phyloP scores from a whole-genome alignment of 257 asterid genomes.

The Knoxia roxburghii region DNA sequence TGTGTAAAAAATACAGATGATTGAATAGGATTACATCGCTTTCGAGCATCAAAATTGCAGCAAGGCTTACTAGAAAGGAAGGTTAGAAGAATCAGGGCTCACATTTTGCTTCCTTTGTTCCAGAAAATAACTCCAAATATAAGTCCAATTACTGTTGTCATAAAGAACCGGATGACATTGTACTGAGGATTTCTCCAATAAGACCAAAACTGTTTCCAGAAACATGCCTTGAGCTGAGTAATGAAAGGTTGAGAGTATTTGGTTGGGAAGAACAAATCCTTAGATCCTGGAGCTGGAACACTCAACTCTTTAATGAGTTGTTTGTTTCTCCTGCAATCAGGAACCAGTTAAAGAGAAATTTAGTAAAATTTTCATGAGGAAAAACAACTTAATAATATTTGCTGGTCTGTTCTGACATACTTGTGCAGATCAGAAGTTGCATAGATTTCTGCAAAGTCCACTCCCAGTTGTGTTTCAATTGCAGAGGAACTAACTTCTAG shows the following conservation, averaged over 20 bases:
- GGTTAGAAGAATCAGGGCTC: not conserved
- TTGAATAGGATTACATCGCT: not conserved
- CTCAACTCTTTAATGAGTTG: conserved; percentile 13
- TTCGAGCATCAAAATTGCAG: not conserved
- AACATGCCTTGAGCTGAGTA: conserved; percentile 11
- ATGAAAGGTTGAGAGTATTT: conserved; percentile 16
- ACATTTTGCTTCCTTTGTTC: conserved; percentile 18
- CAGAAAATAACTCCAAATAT: conserved; percentile 17
- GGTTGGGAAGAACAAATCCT: conserved; percentile 16
- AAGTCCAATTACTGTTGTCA: conserved; percentile 13
- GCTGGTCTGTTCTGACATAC: conserved; percentile 26
- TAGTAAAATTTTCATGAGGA: not conserved
- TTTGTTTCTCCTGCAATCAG: conserved; percentile 12
- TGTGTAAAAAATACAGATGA: not conserved
- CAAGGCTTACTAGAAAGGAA: not conserved
- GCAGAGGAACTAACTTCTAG: conserved; percentile 61
- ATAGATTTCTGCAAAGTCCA: conserved; percentile 66
- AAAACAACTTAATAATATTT: not conserved
- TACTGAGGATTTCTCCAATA: conserved; percentile 23
- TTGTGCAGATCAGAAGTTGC: conserved; percentile 58
- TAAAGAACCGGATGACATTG: conserved; percentile 16
- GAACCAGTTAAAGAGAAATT: not conserved
- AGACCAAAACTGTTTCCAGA: conserved; percentile 18
- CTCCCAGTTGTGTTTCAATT: conserved; percentile 53
- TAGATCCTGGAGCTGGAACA: conserved; percentile 12